phyloP scores from a whole-genome alignment of 306 rosid genomes.

The Delonix regia region DNA sequence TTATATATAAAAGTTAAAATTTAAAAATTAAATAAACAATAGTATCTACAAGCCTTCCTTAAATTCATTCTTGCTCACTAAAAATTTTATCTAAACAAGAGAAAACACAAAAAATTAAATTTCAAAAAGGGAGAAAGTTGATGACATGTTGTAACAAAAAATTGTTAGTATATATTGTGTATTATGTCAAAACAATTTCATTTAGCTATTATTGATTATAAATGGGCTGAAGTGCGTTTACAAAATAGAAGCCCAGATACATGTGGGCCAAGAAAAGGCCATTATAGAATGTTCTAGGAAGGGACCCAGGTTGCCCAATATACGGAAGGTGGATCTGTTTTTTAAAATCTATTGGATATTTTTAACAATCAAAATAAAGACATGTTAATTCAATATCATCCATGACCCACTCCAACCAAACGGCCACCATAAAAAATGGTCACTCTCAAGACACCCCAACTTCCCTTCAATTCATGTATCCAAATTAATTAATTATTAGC shows the following conservation, averaged over 20 bases:
- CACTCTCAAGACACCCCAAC: neutral
- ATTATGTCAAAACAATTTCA: too few species aligned
- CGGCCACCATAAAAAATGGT: neutral
- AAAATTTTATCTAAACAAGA: too few species aligned
- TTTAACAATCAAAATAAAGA: neutral
- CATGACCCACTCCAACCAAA: neutral
- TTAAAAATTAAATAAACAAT: too few species aligned
- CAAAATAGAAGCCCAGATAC: neutral
- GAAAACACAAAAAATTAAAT: too few species aligned
- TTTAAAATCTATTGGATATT: neutral
- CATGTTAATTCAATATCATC: neutral
- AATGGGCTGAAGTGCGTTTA: neutral
- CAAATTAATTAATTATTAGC: conserved; percentile 24
- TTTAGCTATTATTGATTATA: too few species aligned
- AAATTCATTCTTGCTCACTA: too few species aligned
- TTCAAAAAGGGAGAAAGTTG: neutral
- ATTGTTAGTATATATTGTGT: too few species aligned
- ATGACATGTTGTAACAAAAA: too few species aligned
- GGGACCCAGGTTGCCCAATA: neutral
- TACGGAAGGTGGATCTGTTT: neutral
- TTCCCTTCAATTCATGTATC: conserved; percentile 21
- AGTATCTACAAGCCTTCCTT: too few species aligned
- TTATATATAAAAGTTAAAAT: too few species aligned
- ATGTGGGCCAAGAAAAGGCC: neutral
- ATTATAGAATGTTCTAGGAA: neutral